phyloP scores from a whole-genome alignment of 306 rosid species.

The Pyrus pyrifolia region DNA sequence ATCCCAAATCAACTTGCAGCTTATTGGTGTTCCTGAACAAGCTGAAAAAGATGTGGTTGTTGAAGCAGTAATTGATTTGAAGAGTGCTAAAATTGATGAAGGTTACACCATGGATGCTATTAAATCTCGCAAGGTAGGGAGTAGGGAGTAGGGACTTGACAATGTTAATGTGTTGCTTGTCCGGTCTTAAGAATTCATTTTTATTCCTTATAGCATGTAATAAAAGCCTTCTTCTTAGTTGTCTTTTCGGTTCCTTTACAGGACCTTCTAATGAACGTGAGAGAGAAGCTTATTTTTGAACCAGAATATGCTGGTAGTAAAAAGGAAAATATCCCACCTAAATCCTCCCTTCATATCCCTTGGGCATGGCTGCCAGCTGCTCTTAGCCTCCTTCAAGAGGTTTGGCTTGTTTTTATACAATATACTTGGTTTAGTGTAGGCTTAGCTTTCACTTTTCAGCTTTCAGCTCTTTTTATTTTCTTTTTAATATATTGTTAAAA shows the following conservation, averaged over 20 bases:
- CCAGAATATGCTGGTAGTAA: conserved; percentile 75
- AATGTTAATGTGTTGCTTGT: not conserved
- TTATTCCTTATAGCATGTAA: not conserved
- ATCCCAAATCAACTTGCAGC: conserved; percentile 45
- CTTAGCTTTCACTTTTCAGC: not conserved
- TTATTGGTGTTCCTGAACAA: conserved; percentile 69
- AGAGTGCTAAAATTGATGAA: conserved; percentile 70
- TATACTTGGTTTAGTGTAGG: not conserved
- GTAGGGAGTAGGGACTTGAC: not conserved
- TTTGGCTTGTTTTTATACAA: conserved; percentile 2
- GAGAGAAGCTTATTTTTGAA: conserved; percentile 90
- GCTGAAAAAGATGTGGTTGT: conserved; percentile 95
- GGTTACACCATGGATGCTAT: conserved; percentile 72
- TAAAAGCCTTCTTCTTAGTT: not conserved
- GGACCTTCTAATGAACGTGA: conserved; percentile 83
- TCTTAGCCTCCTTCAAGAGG: conserved; percentile 92
- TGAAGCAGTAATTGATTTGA: conserved; percentile 68
- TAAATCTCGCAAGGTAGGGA: conserved; percentile 66
- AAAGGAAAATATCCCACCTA: conserved; percentile 66
- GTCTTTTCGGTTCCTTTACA: conserved; percentile 27
- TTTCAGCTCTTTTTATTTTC: not conserved
- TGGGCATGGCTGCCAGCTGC: conserved; percentile 90
- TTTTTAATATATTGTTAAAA: not conserved
- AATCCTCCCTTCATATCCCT: conserved; percentile 62
- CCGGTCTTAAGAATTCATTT: not conserved